Conservation (phyloP, 495 filamentous ascomycete genomes). For the Penicillium robsamsonii region DNA sequence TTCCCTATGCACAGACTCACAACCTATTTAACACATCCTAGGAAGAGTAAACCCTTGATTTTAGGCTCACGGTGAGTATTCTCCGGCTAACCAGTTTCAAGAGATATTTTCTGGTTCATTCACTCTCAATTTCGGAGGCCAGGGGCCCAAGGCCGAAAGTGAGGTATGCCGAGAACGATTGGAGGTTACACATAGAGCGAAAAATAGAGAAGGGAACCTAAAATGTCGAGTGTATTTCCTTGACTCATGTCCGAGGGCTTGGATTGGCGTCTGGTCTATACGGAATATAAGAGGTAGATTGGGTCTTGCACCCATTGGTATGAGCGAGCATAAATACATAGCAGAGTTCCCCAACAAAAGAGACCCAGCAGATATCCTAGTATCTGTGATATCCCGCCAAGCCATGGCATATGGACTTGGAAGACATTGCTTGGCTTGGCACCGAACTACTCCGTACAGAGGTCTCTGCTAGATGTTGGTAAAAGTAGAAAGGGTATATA, state of each 20-base stretch:
- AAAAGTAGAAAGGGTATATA: constrained; percentile 18
- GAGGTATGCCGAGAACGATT: background rate
- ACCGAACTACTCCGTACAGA: too few species aligned
- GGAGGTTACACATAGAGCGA: background rate
- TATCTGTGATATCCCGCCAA: too few species aligned
- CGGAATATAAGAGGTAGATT: background rate
- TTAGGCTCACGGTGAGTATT: too few species aligned
- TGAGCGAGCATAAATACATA: background rate
- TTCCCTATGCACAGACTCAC: too few species aligned
- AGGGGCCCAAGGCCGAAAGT: background rate
- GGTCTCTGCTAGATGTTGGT: background rate
- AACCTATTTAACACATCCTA: too few species aligned
- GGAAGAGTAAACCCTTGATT: too few species aligned
- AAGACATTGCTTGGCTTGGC: too few species aligned
- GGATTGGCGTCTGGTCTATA: background rate
- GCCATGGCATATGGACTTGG: too few species aligned
- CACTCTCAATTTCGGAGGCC: background rate
- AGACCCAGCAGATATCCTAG: too few species aligned
- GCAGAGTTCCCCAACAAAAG: too few species aligned
- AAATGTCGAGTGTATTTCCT: background rate
- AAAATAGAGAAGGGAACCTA: background rate
- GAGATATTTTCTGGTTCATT: too few species aligned
- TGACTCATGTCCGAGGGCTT: background rate
- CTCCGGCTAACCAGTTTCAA: too few species aligned
- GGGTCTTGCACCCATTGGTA: background rate